These are phyloP conservation scores for Metschnikowia arizonensis DNA, from an alignment of 805 yeast genomes.

Conservation along the genomic window DNA sequence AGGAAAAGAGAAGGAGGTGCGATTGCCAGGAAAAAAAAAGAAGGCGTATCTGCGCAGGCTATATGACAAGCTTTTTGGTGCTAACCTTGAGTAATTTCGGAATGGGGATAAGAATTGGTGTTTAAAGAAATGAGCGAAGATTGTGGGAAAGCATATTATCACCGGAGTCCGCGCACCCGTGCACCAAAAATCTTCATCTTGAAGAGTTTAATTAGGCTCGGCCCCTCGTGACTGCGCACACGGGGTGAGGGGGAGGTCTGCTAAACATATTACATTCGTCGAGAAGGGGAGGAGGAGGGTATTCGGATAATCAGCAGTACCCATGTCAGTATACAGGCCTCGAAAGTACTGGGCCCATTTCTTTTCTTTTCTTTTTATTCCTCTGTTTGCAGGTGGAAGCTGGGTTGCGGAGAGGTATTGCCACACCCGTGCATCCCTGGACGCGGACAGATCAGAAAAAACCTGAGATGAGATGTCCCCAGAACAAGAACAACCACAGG, in stretches of 20 bases:
- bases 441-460: slow-evolving; percentile 1
- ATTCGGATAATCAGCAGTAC: too few species aligned
- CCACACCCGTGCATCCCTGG: neutral
- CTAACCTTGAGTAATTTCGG: neutral
- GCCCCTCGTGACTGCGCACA: slow-evolving; percentile 4
- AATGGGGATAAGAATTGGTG: neutral
- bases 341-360: too few species aligned
- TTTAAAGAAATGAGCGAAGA: slow-evolving; percentile 5
- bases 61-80: slow-evolving; percentile 1
- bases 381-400: too few species aligned
- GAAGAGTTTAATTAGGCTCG: neutral
- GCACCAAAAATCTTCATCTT: neutral
- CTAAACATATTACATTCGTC: too few species aligned
- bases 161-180: slow-evolving; percentile 5
- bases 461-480: slow-evolving; percentile 13
- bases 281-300: too few species aligned
- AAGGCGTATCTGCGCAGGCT: neutral
- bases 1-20: neutral
- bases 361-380: too few species aligned
- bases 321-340: too few species aligned
- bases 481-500: too few species aligned
- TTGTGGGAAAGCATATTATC: slow-evolving; percentile 6
- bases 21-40: neutral
- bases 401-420: too few species aligned
- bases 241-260: too few species aligned